Percentiles rank a stretch among this genome's conserved stretches.
Evolutionary conservation across 257 asterid species (phyloP).

Genomic region (Capsicum rhomboideum): DNA sequence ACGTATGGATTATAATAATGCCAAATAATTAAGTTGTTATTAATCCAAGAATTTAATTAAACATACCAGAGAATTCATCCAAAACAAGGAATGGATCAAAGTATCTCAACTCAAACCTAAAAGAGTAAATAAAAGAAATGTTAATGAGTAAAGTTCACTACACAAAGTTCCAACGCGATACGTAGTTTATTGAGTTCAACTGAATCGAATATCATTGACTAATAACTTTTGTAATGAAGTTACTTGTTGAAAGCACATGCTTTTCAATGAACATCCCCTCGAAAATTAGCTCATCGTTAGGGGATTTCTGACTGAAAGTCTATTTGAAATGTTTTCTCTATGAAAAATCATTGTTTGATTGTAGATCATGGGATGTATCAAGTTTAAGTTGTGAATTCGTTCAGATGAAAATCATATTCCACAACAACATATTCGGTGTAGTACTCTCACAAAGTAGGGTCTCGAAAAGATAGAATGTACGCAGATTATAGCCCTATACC

Average conservation of each 20-base stretch:
- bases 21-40: not conserved
- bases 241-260: no score
- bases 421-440: not conserved
- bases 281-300: no score
- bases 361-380: not conserved
- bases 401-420: not conserved
- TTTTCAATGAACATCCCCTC: no score
- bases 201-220: no score
- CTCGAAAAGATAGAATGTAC: no score
- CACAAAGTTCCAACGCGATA: not conserved
- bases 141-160: not conserved
- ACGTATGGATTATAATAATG: not conserved
- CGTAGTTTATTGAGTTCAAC: no score
- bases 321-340: no score
- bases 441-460: no score
- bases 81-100: conserved; percentile 83
- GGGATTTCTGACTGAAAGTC: no score
- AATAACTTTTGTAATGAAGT: no score
- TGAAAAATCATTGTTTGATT: no score
- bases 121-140: not conserved
- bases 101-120: conserved; percentile 67
- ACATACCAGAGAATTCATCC: conserved; percentile 79
- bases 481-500: no score
- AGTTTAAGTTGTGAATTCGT: not conserved
- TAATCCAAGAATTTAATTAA: not conserved